Evolutionary conservation across 2,329 filamentous ascomycete species (phyloP).

Genomic region (Akanthomyces dipterigenus): DNA sequence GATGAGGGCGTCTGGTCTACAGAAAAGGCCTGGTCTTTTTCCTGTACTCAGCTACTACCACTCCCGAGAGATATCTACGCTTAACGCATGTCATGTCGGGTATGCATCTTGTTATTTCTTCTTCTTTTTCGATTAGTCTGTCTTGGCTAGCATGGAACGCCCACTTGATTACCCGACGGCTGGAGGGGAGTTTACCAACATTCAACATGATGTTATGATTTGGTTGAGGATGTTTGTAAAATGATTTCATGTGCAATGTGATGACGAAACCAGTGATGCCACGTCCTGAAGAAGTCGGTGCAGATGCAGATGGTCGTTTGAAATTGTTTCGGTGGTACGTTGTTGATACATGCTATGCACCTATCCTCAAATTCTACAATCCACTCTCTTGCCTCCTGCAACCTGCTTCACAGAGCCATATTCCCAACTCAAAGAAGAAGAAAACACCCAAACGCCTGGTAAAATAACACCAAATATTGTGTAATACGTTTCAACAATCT

Average conservation of each 20-base stretch:
- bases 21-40: neutral
- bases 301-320: neutral
- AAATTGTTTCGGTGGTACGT: neutral
- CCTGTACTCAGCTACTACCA: neutral
- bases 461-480: neutral
- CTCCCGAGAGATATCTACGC: conserved; percentile 7
- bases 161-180: neutral
- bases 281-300: neutral
- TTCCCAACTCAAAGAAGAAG: neutral
- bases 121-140: neutral
- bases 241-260: neutral
- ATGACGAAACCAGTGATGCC: neutral
- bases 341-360: neutral
- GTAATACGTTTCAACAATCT: neutral
- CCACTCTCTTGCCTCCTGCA: neutral
- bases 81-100: conserved; percentile 9
- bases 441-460: neutral
- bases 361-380: neutral
- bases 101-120: neutral
- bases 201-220: conserved; percentile 7
- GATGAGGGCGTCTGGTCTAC: neutral
- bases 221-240: neutral
- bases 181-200: neutral
- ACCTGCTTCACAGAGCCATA: neutral
- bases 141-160: neutral